These are phyloP conservation scores for Buxus sempervirens DNA, from an alignment of 164 flowering plant genomes.

Conservation along the genomic window DNA sequence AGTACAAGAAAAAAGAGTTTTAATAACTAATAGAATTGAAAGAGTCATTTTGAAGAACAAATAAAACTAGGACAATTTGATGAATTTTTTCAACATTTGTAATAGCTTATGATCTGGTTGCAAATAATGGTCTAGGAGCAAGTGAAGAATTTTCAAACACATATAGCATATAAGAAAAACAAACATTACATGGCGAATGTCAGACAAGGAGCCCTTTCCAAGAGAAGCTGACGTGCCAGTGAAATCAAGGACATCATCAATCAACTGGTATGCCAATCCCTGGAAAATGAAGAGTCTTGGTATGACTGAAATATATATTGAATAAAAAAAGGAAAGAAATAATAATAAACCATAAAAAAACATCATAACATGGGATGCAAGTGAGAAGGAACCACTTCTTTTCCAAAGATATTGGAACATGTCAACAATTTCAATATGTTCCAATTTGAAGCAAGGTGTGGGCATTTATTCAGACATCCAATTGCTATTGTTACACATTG, in stretches of 20 bases:
- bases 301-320: not conserved
- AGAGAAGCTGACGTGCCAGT: conserved; percentile 95
- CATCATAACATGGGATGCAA: not conserved
- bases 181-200: conserved; percentile 79
- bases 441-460: not conserved
- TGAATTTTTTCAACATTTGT: not conserved
- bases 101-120: too few relatives aligned
- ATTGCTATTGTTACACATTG: not conserved
- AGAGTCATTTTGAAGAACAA: too few relatives aligned
- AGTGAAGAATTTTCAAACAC: not conserved
- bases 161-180: not conserved
- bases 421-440: not conserved
- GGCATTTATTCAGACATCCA: not conserved
- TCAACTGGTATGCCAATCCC: conserved; percentile 94
- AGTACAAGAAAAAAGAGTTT: not conserved
- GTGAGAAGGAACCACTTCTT: not conserved
- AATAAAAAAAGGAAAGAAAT: not conserved
- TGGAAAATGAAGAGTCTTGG: conserved; percentile 27
- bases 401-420: not conserved
- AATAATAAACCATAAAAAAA: not conserved
- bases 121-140: not conserved
- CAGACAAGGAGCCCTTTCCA: conserved; percentile 92
- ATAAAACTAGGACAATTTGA: not conserved
- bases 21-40: too few relatives aligned
- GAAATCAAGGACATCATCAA: conserved; percentile 94